Conservation (phyloP, 768 basidiomycete genomes). For the Imleria badia region DNA sequence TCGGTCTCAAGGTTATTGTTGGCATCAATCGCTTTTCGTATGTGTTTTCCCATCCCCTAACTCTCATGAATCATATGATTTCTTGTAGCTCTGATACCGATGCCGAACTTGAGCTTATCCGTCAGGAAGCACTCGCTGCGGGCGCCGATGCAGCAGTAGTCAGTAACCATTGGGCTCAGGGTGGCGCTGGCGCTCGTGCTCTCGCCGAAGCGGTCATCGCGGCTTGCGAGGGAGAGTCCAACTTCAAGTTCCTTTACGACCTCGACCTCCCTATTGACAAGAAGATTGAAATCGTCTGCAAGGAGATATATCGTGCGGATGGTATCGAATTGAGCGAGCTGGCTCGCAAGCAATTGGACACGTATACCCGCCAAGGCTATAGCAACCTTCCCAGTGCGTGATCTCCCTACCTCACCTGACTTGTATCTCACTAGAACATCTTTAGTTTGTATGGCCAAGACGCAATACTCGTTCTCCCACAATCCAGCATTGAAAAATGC, state of each 20-base stretch:
- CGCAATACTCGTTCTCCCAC: conserved; percentile 96
- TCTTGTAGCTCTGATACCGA: conserved; percentile 74
- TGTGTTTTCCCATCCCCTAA: conserved; percentile 34
- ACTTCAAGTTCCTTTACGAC: conserved; percentile 94
- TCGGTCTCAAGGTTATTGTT: conserved; percentile 94
- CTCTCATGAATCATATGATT: not conserved
- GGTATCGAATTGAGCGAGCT: conserved; percentile 84
- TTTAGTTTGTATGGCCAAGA: conserved; percentile 95
- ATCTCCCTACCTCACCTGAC: not conserved
- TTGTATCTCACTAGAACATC: conserved; percentile 3
- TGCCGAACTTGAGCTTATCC: conserved; percentile 86
- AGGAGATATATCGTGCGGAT: conserved; percentile 92
- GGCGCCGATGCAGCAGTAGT: conserved; percentile 96
- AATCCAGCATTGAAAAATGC: conserved; percentile 89
- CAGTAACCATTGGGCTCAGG: conserved; percentile 97
- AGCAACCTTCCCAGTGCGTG: conserved; percentile 70
- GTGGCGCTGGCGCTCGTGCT: conserved; percentile 84
- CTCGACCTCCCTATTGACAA: conserved; percentile 77
- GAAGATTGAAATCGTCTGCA: conserved; percentile 86
- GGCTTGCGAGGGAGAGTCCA: conserved; percentile 77
- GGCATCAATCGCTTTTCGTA: conserved; percentile 95
- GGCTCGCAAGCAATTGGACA: conserved; percentile 83
- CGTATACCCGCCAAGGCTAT: conserved; percentile 90
- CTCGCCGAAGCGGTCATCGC: conserved; percentile 92
- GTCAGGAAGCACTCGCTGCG: conserved; percentile 71